phyloP scores from a whole-genome alignment of 306 rosid genomes.

The Lathyrus aphaca region DNA sequence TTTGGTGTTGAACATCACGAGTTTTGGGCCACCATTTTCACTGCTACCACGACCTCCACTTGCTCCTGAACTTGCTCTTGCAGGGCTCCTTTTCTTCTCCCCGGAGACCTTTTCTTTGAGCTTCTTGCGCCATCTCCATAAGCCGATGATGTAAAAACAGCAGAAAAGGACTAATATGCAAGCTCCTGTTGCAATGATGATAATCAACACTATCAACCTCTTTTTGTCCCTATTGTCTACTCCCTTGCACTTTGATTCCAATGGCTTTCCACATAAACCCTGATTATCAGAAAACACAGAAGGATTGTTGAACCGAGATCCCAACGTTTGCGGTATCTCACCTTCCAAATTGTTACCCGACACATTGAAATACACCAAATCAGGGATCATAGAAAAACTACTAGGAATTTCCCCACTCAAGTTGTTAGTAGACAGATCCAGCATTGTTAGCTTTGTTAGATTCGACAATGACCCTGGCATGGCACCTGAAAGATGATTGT shows the following conservation, averaged over 20 bases:
- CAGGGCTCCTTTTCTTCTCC: constrained; percentile 82
- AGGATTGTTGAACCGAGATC: constrained; percentile 66
- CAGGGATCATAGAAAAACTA: constrained; percentile 54
- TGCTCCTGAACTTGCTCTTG: constrained; percentile 79
- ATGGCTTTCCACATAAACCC: constrained; percentile 72
- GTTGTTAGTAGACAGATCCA: constrained; percentile 83
- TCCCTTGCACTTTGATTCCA: constrained; percentile 52
- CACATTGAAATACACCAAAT: constrained; percentile 68
- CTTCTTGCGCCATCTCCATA: constrained; percentile 82
- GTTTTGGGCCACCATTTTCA: constrained; percentile 83
- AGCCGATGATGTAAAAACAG: constrained; percentile 83
- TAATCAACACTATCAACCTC: constrained; percentile 65
- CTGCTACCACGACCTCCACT: constrained; percentile 89
- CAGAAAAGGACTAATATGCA: constrained; percentile 61
- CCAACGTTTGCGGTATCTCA: constrained; percentile 68
- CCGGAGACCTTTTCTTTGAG: constrained; percentile 67
- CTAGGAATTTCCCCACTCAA: constrained; percentile 72
- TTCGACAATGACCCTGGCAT: constrained; percentile 67
- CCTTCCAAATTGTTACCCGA: constrained; percentile 73
- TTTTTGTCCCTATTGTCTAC: constrained; percentile 42
- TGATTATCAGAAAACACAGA: constrained; percentile 61
- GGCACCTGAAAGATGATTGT: constrained; percentile 67
- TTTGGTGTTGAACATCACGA: constrained; percentile 87
- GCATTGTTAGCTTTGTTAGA: constrained; percentile 57
- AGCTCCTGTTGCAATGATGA: constrained; percentile 60